phyloP scores from a whole-genome alignment of 139 green algal species.

The Mesotaenium endlicherianum region DNA sequence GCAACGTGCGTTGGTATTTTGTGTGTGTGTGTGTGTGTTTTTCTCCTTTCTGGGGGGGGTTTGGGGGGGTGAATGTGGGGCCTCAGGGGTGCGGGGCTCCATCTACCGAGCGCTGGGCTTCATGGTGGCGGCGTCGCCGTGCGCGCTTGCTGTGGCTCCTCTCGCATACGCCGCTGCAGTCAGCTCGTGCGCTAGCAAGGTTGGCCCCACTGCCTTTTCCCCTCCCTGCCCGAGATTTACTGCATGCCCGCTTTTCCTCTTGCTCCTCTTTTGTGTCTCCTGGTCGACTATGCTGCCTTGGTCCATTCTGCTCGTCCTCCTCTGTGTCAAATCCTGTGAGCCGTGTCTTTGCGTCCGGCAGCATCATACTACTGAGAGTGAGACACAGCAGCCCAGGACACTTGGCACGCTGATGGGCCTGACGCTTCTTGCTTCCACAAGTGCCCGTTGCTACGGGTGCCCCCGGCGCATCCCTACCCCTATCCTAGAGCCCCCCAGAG shows the following conservation, averaged over 20 bases:
- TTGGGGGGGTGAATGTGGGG: too few species aligned
- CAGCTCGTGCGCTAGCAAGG: conserved; percentile 49
- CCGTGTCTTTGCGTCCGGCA: too few species aligned
- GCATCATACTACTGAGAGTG: too few species aligned
- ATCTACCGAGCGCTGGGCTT: conserved; percentile 58
- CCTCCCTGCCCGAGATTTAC: background rate
- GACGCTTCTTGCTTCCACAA: too few species aligned
- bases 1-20: background rate
- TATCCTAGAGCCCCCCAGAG: too few species aligned
- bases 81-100: conserved; percentile 43
- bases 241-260: background rate
- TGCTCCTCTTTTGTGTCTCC: background rate
- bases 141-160: conserved; percentile 57
- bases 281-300: background rate
- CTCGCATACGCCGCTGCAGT: conserved; percentile 59
- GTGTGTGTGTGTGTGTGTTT: too few species aligned
- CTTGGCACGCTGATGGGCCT: too few species aligned
- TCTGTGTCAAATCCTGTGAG: too few species aligned
- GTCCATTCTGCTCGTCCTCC: background rate
- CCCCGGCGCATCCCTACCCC: background rate
- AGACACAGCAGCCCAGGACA: too few species aligned
- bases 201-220: background rate
- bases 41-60: background rate
- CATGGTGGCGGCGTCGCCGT: conserved; percentile 60
- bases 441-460: too few species aligned